Evolutionary conservation across 2,329 filamentous ascomycete species (phyloP).

Genomic region (Phialophora chinensis): DNA sequence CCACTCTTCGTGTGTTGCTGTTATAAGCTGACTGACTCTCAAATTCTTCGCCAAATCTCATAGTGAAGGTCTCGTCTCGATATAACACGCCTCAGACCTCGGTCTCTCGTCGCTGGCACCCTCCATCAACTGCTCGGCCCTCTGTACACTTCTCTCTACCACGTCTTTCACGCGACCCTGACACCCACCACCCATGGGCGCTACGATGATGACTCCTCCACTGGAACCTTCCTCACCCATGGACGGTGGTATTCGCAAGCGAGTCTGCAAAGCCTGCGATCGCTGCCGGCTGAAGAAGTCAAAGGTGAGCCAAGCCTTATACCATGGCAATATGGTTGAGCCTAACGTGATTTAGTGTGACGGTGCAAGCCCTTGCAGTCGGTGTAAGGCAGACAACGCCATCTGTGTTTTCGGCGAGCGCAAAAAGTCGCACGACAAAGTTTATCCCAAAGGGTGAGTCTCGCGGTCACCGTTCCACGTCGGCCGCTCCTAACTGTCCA

Average conservation of each 20-base stretch:
- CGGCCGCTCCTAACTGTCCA: not conserved
- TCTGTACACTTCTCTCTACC: not conserved
- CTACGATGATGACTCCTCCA: constrained; percentile 38
- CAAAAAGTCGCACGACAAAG: constrained; percentile 70
- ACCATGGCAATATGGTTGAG: too few relatives aligned
- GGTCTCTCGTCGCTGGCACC: not conserved
- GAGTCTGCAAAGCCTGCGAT: constrained; percentile 71
- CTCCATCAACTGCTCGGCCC: not conserved
- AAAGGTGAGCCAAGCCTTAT: constrained; percentile 56
- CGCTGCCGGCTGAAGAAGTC: constrained; percentile 70
- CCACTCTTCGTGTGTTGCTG: constrained; percentile 3
- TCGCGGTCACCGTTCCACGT: not conserved
- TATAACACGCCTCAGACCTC: constrained; percentile 6
- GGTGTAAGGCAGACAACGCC: constrained; percentile 68
- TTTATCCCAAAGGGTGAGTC: constrained; percentile 70
- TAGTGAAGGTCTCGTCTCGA: not conserved
- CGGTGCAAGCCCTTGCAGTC: constrained; percentile 64
- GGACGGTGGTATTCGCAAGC: constrained; percentile 55
- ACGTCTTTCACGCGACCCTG: not conserved
- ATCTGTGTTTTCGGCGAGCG: constrained; percentile 70
- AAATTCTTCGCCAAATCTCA: not conserved
- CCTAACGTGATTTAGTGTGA: constrained; percentile 57
- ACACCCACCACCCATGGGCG: constrained; percentile 24
- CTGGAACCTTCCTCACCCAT: constrained; percentile 38
- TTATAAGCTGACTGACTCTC: constrained; percentile 28